Conservation (phyloP, 2,329 filamentous ascomycete species). For the Colletotrichum sp. region DNA sequence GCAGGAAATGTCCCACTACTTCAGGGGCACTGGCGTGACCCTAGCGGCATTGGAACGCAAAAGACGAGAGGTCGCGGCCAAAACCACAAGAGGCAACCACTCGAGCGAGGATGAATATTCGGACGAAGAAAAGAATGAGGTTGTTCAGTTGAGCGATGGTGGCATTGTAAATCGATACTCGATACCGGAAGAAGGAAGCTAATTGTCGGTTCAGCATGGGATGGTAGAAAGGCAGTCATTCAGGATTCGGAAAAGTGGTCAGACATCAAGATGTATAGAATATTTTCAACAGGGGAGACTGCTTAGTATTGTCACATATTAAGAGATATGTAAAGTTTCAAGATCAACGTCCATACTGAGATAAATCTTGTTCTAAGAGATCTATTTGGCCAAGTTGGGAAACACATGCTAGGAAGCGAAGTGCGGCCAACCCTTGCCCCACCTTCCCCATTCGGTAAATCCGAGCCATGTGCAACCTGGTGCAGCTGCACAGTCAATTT, state of each 20-base stretch:
- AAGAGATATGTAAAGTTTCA: background rate
- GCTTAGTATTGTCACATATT: background rate
- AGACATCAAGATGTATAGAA: background rate
- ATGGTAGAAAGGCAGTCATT: background rate
- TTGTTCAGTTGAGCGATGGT: background rate
- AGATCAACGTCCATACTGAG: background rate
- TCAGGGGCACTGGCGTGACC: background rate
- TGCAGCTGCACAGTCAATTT: background rate
- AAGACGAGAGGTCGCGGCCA: background rate
- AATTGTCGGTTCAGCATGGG: background rate
- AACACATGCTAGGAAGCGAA: background rate
- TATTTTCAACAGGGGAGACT: background rate
- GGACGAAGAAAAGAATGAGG: background rate
- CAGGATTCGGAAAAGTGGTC: fast-evolving
- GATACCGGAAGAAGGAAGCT: background rate
- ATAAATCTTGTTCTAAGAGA: background rate
- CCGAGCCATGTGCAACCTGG: background rate
- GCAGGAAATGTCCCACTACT: background rate
- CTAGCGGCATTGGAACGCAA: background rate
- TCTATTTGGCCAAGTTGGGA: background rate
- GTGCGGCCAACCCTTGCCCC: background rate
- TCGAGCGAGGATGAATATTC: background rate
- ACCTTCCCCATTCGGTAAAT: background rate
- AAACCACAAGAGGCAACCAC: background rate
- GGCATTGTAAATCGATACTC: background rate